Conservation (phyloP, 257 asterid species). For the Petunia axillaris region DNA sequence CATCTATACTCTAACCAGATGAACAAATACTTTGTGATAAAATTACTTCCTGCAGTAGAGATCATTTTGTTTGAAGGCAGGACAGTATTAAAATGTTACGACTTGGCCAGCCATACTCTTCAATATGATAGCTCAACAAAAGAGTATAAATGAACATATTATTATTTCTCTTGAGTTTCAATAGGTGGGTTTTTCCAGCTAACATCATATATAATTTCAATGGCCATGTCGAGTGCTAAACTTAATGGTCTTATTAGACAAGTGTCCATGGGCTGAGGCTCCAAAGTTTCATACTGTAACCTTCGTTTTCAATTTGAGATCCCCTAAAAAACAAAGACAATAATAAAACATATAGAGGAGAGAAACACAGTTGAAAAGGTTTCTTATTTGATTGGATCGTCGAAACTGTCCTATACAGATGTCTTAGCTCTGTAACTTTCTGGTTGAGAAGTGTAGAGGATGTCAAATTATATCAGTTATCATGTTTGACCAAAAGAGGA, state of each 20-base stretch:
- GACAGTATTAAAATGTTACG: background rate
- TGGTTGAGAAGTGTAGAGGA: background rate
- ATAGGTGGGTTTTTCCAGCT: background rate
- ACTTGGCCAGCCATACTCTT: background rate
- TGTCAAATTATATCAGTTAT: background rate
- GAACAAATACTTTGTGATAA: background rate
- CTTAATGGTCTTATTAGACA: background rate
- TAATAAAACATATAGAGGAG: slow-evolving; percentile 5
- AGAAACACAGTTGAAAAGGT: background rate
- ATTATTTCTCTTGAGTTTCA: background rate
- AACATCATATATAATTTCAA: background rate
- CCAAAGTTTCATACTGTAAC: background rate
- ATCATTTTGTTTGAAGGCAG: background rate
- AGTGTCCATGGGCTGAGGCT: background rate
- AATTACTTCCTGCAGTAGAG: background rate
- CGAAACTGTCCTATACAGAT: background rate
- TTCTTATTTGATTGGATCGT: background rate
- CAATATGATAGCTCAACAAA: background rate
- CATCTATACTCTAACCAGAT: background rate
- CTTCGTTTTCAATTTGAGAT: background rate
- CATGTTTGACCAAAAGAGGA: background rate
- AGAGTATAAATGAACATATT: background rate
- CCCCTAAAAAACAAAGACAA: background rate
- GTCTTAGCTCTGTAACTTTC: background rate
- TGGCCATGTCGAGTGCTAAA: background rate